phyloP scores from a whole-genome alignment of 2,329 filamentous ascomycete species.

The Phialophora macrospora region DNA sequence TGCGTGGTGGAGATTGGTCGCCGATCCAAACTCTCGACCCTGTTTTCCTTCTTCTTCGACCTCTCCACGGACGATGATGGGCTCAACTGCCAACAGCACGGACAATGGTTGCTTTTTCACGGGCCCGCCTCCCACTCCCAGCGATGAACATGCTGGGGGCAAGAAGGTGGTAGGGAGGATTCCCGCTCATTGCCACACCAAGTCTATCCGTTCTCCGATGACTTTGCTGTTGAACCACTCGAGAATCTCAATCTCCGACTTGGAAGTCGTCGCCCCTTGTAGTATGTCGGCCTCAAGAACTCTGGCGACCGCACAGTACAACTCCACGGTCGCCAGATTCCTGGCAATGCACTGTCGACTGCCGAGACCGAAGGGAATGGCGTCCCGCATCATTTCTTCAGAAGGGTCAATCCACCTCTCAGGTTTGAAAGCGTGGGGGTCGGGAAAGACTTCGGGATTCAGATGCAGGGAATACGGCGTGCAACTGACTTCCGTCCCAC shows the following conservation, averaged over 20 bases:
- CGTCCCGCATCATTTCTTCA: slow-evolving; percentile 50
- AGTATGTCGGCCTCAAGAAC: slow-evolving; percentile 53
- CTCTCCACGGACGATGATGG: background rate
- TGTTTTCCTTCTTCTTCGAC: background rate
- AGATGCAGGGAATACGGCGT: slow-evolving; percentile 55
- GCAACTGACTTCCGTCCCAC: slow-evolving; percentile 53
- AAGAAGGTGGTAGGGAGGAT: background rate
- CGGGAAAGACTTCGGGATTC: slow-evolving; percentile 50
- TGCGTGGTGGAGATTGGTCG: background rate
- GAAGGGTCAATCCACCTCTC: slow-evolving; percentile 54
- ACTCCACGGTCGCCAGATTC: slow-evolving; percentile 54
- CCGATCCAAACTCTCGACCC: background rate
- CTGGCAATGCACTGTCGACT: slow-evolving; percentile 57
- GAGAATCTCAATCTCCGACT: slow-evolving; percentile 54
- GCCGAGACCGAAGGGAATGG: slow-evolving; percentile 58
- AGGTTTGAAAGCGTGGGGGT: slow-evolving; percentile 52
- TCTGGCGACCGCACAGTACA: slow-evolving; percentile 50
- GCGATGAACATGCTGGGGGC: background rate
- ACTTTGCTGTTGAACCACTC: slow-evolving; percentile 64
- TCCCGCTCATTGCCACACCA: slow-evolving; percentile 32
- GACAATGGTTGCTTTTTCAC: background rate
- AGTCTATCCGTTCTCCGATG: slow-evolving; percentile 53
- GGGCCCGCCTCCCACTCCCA: no score
- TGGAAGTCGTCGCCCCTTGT: slow-evolving; percentile 49
- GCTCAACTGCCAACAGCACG: background rate